Base-by-base conservation (phyloP, 805 yeast species). In the Teunomyces atbi region DNA sequence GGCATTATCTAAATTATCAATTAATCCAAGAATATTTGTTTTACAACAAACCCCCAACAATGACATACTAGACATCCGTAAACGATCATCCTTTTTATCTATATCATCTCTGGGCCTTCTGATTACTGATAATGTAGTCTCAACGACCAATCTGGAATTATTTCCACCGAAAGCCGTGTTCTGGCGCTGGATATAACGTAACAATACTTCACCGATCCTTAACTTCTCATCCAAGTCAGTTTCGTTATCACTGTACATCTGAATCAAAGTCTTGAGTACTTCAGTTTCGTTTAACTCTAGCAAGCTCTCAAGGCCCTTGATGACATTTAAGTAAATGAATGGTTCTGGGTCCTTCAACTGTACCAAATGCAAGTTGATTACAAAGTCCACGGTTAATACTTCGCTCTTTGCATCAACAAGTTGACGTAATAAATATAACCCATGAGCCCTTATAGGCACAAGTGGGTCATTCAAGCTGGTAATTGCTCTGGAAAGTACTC, bases 41-140 rank as follows among this genome's bases (percentile, higher is more conserved):
- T 79, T 78, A 56, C 90, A 78, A 30, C 86, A 69, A 5, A 78
- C 68, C 23, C 97, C 96, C n/a, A 92, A 61, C 11, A 94, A 63
- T 0, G 97, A 87, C 81, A 91, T 77, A 0, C 96, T 79, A 1
- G 97, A 91, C 86, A 89, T 83, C 53, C 97, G 72, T 33, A 90
- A 52, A 33, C 83, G 75, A 47, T 75, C 69, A 51, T 89, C 96
- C 3, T 46, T 66, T 16, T 64, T 59, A 3, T 62, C 53, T n/a
- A 62, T 52, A 1, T 50, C 59, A 4, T 50, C 50, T 1, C 41
- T 36, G 1, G 58, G 48, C 27, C 68, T 53, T 36, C 69, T 52
- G 2, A 81, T 68, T 18, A 74, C 40, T 1, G 53, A 36, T 2
- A 86, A 57, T 23, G 81, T 73, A 0, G 72, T 56, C 4, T 65